Evolutionary conservation across 2,329 filamentous ascomycete species (phyloP).

Genomic region (Fusarium sambucinum): DNA sequence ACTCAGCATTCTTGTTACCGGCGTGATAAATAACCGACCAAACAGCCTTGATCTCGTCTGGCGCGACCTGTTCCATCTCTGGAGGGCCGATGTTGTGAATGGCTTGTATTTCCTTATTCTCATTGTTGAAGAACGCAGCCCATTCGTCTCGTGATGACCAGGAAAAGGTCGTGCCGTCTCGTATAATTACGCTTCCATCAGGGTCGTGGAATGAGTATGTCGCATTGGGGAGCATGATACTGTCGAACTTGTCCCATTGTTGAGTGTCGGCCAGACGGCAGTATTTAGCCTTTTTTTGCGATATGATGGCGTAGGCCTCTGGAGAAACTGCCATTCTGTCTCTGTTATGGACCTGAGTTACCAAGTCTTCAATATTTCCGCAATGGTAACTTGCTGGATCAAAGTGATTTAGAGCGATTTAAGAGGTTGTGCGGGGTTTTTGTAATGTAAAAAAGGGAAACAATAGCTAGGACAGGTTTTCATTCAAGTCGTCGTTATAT

Average conservation of each 20-base stretch:
- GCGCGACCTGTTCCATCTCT: constrained; percentile 16
- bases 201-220: constrained; percentile 8
- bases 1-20: not conserved
- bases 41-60: constrained; percentile 14
- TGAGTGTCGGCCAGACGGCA: constrained; percentile 28
- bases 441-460: not conserved
- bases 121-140: constrained; percentile 4
- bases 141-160: constrained; percentile 8
- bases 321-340: not conserved
- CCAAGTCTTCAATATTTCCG: not conserved
- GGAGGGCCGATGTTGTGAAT: constrained; percentile 18
- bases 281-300: constrained; percentile 33
- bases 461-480: not conserved
- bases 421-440: not conserved
- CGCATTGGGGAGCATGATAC: constrained; percentile 20
- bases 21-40: constrained; percentile 28
- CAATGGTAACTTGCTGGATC: rapidly evolving
- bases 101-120: constrained; percentile 19
- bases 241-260: constrained; percentile 25
- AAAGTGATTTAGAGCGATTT: rapidly evolving
- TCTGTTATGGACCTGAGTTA: not conserved
- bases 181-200: not conserved
- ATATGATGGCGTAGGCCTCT: constrained; percentile 15
- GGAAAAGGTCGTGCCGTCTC: not conserved
- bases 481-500: not conserved